Evolutionary conservation across 441 rosid genomes (phyloP).

Genomic region (Gossypium davidsonii): DNA sequence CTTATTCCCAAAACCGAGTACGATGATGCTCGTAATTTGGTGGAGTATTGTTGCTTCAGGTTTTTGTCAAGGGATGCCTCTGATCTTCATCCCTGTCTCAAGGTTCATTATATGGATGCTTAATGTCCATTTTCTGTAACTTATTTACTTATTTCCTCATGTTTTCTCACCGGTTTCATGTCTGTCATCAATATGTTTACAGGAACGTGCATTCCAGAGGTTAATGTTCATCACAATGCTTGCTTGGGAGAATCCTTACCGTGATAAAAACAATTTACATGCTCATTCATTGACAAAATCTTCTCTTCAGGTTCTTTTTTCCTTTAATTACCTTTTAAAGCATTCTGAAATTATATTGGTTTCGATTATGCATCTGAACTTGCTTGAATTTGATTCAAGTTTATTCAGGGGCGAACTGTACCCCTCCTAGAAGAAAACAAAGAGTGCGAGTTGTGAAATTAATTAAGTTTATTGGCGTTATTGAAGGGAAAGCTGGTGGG

Average conservation of each 20-base stretch:
- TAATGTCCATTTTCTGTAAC: neutral
- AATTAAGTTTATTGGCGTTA: constrained; percentile 18
- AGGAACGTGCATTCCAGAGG: constrained; percentile 92
- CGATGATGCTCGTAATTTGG: constrained; percentile 63
- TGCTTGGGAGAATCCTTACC: constrained; percentile 85
- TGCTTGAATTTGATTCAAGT: neutral
- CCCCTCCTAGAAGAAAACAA: no score
- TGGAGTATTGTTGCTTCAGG: constrained; percentile 93
- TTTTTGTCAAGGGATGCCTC: constrained; percentile 81
- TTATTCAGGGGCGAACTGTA: neutral
- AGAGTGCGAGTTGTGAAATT: constrained; percentile 17
- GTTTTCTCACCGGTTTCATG: neutral
- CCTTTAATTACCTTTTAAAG: constrained; percentile 11
- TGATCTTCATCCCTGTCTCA: constrained; percentile 72
- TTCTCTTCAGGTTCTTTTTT: constrained; percentile 54
- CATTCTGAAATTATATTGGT: constrained; percentile 6
- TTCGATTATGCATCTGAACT: neutral
- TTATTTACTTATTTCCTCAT: neutral
- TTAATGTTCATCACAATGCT: constrained; percentile 88
- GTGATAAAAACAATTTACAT: constrained; percentile 29
- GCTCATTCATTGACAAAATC: constrained; percentile 33
- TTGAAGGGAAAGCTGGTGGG: constrained; percentile 66
- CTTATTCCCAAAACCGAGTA: constrained; percentile 54
- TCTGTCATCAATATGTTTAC: neutral
- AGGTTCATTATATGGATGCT: constrained; percentile 34